Percentiles rank a stretch among this genome's conserved stretches.
Evolutionary conservation across 2,329 filamentous ascomycete genomes (phyloP).

Genomic region (Botryotinia convoluta): DNA sequence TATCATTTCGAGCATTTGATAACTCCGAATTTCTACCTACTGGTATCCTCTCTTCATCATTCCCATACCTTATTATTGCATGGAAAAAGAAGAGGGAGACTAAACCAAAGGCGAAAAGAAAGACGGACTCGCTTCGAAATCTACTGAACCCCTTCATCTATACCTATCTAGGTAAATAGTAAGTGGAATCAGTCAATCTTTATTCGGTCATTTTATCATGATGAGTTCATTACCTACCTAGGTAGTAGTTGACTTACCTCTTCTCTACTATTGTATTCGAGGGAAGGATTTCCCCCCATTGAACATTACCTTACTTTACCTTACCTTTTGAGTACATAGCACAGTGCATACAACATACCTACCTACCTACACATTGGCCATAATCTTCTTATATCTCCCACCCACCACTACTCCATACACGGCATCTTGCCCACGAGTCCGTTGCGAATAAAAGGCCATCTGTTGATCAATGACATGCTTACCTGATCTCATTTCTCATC

Average conservation of each 20-base stretch:
- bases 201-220: background rate
- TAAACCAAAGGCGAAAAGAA: background rate
- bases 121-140: conserved; percentile 14
- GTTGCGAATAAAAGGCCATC: background rate
- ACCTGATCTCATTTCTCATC: background rate
- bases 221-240: background rate
- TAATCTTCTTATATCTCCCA: background rate
- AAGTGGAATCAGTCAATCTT: too few species aligned
- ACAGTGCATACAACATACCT: background rate
- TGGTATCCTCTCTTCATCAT: background rate
- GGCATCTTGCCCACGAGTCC: conserved; percentile 3
- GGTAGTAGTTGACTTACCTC: background rate
- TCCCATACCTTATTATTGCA: background rate
- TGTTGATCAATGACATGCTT: conserved; percentile 12
- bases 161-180: background rate
- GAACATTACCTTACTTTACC: background rate
- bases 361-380: background rate
- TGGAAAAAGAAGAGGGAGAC: too few species aligned
- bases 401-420: background rate
- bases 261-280: background rate
- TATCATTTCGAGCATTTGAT: background rate
- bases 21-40: background rate
- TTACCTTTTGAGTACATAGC: background rate
- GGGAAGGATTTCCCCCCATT: background rate
- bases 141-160: conserved; percentile 14